These are phyloP conservation scores for Neoascochyta sp. DNA, from an alignment of 2,329 filamentous ascomycete species.

Conservation along the genomic window DNA sequence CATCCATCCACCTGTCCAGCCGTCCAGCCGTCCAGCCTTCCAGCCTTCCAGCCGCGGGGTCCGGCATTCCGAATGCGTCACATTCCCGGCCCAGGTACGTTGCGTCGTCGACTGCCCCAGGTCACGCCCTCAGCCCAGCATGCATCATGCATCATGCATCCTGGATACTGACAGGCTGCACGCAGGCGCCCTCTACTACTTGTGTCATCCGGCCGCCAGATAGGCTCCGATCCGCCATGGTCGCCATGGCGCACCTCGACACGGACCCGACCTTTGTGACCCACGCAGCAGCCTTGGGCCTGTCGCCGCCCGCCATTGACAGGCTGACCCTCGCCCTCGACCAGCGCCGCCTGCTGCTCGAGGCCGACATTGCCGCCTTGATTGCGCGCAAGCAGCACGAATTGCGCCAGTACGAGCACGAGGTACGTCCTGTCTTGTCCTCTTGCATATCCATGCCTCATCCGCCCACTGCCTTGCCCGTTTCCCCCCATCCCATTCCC, in stretches of 20 bases:
- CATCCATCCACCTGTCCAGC: no score
- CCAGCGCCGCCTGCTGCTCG: conserved; percentile 34
- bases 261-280: no score
- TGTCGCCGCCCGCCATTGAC: no score
- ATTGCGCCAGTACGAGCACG: conserved; percentile 28
- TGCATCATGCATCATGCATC: conserved; percentile 40
- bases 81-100: conserved; percentile 25
- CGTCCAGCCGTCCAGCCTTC: no score
- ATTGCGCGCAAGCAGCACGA: conserved; percentile 34
- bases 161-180: conserved; percentile 45
- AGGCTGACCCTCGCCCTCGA: conserved; percentile 32
- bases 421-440: conserved; percentile 20
- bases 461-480: no score
- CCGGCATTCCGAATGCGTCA: conserved; percentile 35
- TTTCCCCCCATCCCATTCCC: no score
- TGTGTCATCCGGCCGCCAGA: no score
- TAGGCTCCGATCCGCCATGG: no score
- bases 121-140: conserved; percentile 10
- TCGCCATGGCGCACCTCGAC: no score
- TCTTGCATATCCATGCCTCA: no score
- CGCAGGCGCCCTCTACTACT: conserved; percentile 9
- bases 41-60: no score
- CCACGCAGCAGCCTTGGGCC: no score
- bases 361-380: conserved; percentile 35
- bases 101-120: conserved; percentile 5